Percentiles rank a stretch among this genome's conserved stretches.
phyloP scores from a whole-genome alignment of 306 rosid genomes.

The Vigna trinervia region DNA sequence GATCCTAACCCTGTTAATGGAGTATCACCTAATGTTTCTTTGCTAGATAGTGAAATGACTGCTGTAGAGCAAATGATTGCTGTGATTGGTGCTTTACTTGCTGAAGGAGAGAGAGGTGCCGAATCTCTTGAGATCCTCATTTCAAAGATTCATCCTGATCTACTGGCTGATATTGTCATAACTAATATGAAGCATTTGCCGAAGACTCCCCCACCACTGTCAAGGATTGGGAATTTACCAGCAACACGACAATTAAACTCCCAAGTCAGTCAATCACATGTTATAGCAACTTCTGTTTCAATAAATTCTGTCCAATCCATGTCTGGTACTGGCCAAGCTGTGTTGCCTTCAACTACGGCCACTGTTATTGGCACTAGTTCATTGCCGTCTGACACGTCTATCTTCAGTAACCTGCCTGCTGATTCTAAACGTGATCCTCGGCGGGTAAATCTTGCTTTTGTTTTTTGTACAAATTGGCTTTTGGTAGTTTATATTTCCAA shows the following conservation, averaged over 20 bases:
- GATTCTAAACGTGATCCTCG: slow-evolving; percentile 97
- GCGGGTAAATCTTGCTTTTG: slow-evolving; percentile 62
- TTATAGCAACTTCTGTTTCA: slow-evolving; percentile 57
- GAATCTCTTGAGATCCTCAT: slow-evolving; percentile 93
- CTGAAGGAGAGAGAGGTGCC: slow-evolving; percentile 98
- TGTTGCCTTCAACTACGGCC: slow-evolving; percentile 54
- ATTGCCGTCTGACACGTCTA: slow-evolving; percentile 60
- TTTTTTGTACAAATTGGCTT: slow-evolving; percentile 19
- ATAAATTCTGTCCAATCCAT: slow-evolving; percentile 67
- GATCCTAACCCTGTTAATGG: slow-evolving; percentile 64
- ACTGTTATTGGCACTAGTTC: slow-evolving; percentile 55
- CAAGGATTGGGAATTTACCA: slow-evolving; percentile 71
- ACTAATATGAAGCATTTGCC: slow-evolving; percentile 97
- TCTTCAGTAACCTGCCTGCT: slow-evolving; percentile 58
- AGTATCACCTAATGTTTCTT: slow-evolving; percentile 61
- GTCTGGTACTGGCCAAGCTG: slow-evolving; percentile 55
- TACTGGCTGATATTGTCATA: slow-evolving; percentile 95
- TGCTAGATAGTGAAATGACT: slow-evolving; percentile 66
- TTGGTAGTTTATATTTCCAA: not conserved
- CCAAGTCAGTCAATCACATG: slow-evolving; percentile 61
- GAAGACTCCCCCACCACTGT: slow-evolving; percentile 68
- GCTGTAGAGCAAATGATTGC: slow-evolving; percentile 99
- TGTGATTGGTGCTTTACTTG: slow-evolving; percentile 94
- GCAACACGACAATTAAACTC: slow-evolving; percentile 56
- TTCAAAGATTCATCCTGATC: slow-evolving; percentile 93